Evolutionary conservation across 371 early-diverging fungal genomes (phyloP), one percentile per base, ranked within the genome.

Genomic region (Lichtheimia corymbifera): DNA sequence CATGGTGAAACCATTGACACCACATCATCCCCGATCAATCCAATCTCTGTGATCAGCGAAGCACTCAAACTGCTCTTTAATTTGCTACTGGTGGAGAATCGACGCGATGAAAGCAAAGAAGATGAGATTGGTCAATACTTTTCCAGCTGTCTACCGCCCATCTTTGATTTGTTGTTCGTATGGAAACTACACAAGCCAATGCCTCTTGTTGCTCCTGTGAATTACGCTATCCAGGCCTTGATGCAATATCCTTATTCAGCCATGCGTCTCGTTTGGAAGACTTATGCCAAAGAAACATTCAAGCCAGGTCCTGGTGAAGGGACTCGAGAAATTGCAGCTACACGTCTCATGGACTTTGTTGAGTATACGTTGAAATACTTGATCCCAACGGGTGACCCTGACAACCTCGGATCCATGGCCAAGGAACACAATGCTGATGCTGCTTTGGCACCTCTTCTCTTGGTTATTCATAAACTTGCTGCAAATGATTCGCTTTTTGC

Each of bases 221-320:
- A 88, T 7, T 90, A 91, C 64, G 90, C 89, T 0, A 79, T 93
- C 15, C 89, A 93, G 69, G 80, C 83, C 0, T 64, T 91, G 25
- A 79, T 91, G 74, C 88, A 90, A 60, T 84, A 76, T 57, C 83
- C 87, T 11, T 67, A 63, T 61, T 52, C 58, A 7, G 70, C 67
- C 9, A 71, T 73, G 28, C 50, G 60, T 42, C 55, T 50, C 40
- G 51, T 70, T 0, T 91, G 86, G 83, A 65, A 49, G 79, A 59
- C 67, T 72, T 50, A n/a, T 41, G 61, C 59, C 2, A 67, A 76
- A 54, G 51, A 62, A 7, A 49, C 17, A 4, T n/a, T 44, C 4
- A 41, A 62, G 2, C 60, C 57, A 43, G 24, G 15, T 4, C 50
- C 64, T 4, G n/a, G 14, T 5, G 64, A 70, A 42, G 58, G 64